Evolutionary conservation across 2,329 filamentous ascomycete species (phyloP).

Genomic region (Hypoxylon sp.): DNA sequence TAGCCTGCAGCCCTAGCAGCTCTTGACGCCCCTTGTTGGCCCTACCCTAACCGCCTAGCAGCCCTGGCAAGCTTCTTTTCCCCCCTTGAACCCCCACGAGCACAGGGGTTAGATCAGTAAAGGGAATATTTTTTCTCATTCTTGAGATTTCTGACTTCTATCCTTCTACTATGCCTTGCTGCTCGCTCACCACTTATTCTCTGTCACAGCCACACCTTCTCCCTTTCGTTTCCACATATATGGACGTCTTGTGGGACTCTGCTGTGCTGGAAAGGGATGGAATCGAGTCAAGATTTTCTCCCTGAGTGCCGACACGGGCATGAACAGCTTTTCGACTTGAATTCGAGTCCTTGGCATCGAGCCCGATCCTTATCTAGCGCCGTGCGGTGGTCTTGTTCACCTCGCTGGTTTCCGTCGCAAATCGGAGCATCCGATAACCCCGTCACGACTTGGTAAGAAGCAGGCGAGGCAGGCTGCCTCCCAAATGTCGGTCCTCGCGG

Average conservation of each 20-base stretch:
- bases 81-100: no score
- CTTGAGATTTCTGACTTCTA: conserved; percentile 1
- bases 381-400: conserved; percentile 13
- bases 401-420: conserved; percentile 8
- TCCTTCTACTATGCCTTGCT: background rate
- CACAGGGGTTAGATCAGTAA: no score
- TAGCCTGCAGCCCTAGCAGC: no score
- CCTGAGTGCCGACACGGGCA: conserved; percentile 33
- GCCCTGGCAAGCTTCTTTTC: background rate
- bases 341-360: conserved; percentile 20
- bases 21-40: no score
- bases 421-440: conserved; percentile 15
- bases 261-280: background rate
- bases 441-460: conserved; percentile 10
- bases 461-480: no score
- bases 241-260: conserved; percentile 5
- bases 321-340: conserved; percentile 20
- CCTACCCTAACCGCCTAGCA: no score
- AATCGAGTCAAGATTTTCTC: conserved; percentile 3
- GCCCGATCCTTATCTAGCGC: conserved; percentile 12
- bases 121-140: no score
- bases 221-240: no score
- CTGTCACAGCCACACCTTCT: conserved; percentile 18
- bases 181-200: background rate
- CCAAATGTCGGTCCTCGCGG: conserved; percentile 6